Percentiles rank a stretch among this genome's conserved stretches.
These are phyloP conservation scores for Penicillium sp. DNA, from an alignment of 2,329 filamentous ascomycete genomes.

Conservation along the genomic window DNA sequence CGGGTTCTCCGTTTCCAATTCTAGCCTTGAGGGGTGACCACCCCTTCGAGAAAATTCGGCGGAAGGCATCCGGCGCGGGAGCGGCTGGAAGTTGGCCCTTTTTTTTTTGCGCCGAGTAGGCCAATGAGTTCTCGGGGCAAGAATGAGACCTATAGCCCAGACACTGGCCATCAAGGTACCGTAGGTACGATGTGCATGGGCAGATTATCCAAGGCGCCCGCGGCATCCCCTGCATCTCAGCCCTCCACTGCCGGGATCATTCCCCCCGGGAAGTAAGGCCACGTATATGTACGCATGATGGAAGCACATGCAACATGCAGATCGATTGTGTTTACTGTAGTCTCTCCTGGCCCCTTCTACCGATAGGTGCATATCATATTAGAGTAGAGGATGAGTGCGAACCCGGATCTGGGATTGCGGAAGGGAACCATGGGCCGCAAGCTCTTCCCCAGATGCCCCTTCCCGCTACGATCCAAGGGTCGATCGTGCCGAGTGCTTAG, in stretches of 20 bases:
- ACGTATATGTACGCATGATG: slow-evolving; percentile 4
- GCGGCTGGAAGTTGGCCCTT: slow-evolving; percentile 1
- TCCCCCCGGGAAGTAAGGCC: background rate
- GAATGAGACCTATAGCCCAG: too few relatives aligned
- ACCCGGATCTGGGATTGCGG: slow-evolving; percentile 11
- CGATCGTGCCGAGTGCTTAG: slow-evolving; percentile 6
- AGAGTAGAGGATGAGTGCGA: too few relatives aligned
- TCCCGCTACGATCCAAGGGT: slow-evolving; percentile 10
- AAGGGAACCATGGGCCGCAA: slow-evolving; percentile 26
- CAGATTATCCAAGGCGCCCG: background rate
- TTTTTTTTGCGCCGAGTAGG: too few relatives aligned
- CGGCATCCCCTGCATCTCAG: slow-evolving; percentile 11
- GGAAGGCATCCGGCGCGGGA: slow-evolving; percentile 15
- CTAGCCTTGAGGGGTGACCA: slow-evolving; percentile 12
- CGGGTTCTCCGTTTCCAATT: slow-evolving; percentile 11
- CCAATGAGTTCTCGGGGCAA: too few relatives aligned
- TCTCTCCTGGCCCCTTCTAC: too few relatives aligned
- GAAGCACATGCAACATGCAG: slow-evolving; percentile 3
- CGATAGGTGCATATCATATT: too few relatives aligned
- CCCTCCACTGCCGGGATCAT: background rate
- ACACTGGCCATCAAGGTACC: background rate
- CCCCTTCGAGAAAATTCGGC: slow-evolving; percentile 27
- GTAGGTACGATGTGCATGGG: too few relatives aligned
- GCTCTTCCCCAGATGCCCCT: slow-evolving; percentile 9
- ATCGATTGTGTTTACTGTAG: too few relatives aligned